Conservation (phyloP, 257 asterid species). For the Cruciata laevipes region DNA sequence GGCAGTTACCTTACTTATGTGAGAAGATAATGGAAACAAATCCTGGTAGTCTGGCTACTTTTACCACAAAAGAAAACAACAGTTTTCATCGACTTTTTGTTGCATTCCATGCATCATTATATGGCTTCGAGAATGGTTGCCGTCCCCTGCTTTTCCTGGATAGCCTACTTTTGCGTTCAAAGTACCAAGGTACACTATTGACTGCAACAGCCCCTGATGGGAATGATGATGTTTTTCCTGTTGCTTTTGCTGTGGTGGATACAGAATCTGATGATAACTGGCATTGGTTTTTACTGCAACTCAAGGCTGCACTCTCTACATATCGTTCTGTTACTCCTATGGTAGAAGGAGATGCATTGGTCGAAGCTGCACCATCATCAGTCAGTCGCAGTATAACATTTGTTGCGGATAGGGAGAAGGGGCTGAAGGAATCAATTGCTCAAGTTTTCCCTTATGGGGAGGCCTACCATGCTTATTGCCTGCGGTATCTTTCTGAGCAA, state of each 20-base stretch:
- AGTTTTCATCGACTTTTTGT: constrained; percentile 95
- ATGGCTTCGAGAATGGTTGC: constrained; percentile 87
- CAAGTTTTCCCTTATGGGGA: constrained; percentile 61
- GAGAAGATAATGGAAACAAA: constrained; percentile 88
- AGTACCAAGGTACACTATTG: constrained; percentile 86
- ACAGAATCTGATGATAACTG: constrained; percentile 82
- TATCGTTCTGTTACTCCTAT: constrained; percentile 58
- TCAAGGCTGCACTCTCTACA: constrained; percentile 55
- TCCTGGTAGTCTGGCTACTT: constrained; percentile 93
- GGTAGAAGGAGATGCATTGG: constrained; percentile 50
- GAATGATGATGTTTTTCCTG: constrained; percentile 71
- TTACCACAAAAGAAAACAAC: constrained; percentile 85
- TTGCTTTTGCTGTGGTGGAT: constrained; percentile 95
- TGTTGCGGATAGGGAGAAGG: constrained; percentile 87
- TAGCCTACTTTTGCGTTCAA: constrained; percentile 71
- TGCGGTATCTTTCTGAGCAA: constrained; percentile 77
- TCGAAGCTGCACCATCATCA: constrained; percentile 38
- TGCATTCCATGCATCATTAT: constrained; percentile 75
- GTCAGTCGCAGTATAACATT: constrained; percentile 56
- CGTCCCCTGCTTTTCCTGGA: constrained; percentile 92
- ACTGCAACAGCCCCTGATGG: constrained; percentile 97
- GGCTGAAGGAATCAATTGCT: constrained; percentile 65
- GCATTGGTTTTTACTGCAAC: constrained; percentile 87
- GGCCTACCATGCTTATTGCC: constrained; percentile 73
- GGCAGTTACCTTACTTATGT: constrained; percentile 77